Conservation (phyloP, 805 yeast genomes). For the Starmerella floris region DNA sequence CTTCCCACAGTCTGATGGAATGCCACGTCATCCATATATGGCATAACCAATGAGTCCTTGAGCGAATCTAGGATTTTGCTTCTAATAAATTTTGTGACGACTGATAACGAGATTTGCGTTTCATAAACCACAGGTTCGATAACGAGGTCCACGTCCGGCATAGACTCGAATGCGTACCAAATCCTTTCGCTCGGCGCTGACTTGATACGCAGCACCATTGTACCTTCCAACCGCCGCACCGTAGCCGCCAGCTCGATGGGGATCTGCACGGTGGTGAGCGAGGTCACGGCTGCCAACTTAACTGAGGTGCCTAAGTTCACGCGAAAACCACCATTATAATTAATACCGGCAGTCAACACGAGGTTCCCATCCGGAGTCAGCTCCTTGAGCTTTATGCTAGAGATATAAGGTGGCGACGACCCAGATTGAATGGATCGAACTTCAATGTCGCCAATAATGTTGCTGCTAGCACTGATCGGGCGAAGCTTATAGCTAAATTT, state of each 20-base stretch:
- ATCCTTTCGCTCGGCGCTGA: constrained; percentile 83
- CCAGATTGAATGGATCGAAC: constrained; percentile 67
- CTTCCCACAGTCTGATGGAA: constrained; percentile 55
- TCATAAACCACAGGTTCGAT: constrained; percentile 89
- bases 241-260: constrained; percentile 59
- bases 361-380: constrained; percentile 71
- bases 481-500: constrained; percentile 60
- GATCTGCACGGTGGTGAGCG: constrained; percentile 61
- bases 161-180: constrained; percentile 77
- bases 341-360: constrained; percentile 44
- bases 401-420: constrained; percentile 61
- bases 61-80: constrained; percentile 67
- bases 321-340: constrained; percentile 64
- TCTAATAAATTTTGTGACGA: constrained; percentile 69
- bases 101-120: constrained; percentile 59
- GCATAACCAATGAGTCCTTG: constrained; percentile 65
- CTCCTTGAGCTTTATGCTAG: constrained; percentile 54
- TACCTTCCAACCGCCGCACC: constrained; percentile 58
- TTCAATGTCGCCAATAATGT: constrained; percentile 69
- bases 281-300: constrained; percentile 57
- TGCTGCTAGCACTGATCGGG: constrained; percentile 59
- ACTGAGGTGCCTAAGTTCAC: constrained; percentile 71
- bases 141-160: constrained; percentile 60
- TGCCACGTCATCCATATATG: constrained; percentile 77
- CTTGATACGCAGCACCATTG: constrained; percentile 53